Percentiles rank a stretch among this genome's conserved stretches.
Evolutionary conservation across 768 basidiomycete genomes (phyloP).

Genomic region (Mrakia gelida): DNA sequence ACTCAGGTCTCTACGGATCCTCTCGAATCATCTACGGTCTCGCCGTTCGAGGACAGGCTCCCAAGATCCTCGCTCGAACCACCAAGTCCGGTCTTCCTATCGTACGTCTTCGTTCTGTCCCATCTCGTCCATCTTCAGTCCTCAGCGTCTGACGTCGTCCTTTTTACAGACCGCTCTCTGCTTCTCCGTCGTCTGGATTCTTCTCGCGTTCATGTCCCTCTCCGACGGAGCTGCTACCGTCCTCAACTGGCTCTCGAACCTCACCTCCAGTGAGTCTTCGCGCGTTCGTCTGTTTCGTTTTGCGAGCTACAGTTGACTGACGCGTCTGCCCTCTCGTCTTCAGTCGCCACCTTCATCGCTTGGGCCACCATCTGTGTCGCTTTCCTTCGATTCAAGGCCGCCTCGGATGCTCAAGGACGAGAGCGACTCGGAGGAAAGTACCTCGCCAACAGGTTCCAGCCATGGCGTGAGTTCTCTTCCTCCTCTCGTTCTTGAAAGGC

Average conservation of each 20-base stretch:
- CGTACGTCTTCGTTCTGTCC: no score
- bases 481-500: no score
- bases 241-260: slow-evolving; percentile 50
- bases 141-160: no score
- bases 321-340: neutral
- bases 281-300: no score
- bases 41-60: slow-evolving; percentile 46
- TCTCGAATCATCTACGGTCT: slow-evolving; percentile 46
- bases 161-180: slow-evolving; percentile 12
- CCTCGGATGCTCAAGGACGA: slow-evolving; percentile 22
- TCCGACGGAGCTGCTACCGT: slow-evolving; percentile 52
- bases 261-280: slow-evolving; percentile 47
- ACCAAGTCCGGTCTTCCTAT: slow-evolving; percentile 34
- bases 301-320: no score
- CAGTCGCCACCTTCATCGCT: slow-evolving; percentile 44
- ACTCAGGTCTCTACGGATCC: slow-evolving; percentile 40
- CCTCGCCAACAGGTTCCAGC: slow-evolving; percentile 26
- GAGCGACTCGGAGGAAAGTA: slow-evolving; percentile 6
- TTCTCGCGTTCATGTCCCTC: slow-evolving; percentile 30
- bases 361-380: slow-evolving; percentile 12
- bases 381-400: neutral
- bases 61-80: slow-evolving; percentile 52
- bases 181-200: slow-evolving; percentile 42
- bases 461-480: slow-evolving; percentile 35
- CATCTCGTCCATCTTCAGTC: no score